phyloP scores from a whole-genome alignment of 192 early-diverging fungal genomes.

The Kappamyces sp. region DNA sequence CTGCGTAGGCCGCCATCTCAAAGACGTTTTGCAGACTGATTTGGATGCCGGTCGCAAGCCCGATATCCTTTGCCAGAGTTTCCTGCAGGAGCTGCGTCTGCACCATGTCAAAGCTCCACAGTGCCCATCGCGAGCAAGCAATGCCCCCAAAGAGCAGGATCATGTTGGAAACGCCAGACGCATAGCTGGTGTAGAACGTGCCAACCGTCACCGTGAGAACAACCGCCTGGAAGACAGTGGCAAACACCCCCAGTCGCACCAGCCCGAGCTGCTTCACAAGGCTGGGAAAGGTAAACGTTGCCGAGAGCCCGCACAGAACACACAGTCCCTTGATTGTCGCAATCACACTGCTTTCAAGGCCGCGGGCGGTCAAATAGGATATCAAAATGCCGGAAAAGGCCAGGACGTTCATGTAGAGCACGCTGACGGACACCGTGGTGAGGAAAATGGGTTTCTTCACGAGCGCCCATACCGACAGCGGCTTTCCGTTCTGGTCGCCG shows the following conservation, averaged over 20 bases:
- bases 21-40: constrained; percentile 38
- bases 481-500: neutral
- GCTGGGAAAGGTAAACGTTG: constrained; percentile 28
- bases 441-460: constrained; percentile 24
- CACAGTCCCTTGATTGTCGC: constrained; percentile 27
- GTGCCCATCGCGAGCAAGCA: constrained; percentile 28
- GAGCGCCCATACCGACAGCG: neutral
- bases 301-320: constrained; percentile 29
- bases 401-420: constrained; percentile 40
- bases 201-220: constrained; percentile 19
- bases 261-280: constrained; percentile 27
- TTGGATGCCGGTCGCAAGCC: constrained; percentile 31
- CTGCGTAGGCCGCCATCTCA: constrained; percentile 26
- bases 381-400: constrained; percentile 35
- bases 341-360: constrained; percentile 23
- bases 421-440: constrained; percentile 29
- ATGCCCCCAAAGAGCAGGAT: constrained; percentile 33
- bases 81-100: constrained; percentile 44
- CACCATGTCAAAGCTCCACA: constrained; percentile 43
- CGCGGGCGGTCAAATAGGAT: constrained; percentile 28
- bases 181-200: constrained; percentile 21
- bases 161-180: neutral
- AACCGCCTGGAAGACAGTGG: constrained; percentile 26
- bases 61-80: constrained; percentile 21
- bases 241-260: constrained; percentile 29